These are phyloP conservation scores for Hericium erinaceus DNA, from an alignment of 768 basidiomycete species.

Conservation along the genomic window DNA sequence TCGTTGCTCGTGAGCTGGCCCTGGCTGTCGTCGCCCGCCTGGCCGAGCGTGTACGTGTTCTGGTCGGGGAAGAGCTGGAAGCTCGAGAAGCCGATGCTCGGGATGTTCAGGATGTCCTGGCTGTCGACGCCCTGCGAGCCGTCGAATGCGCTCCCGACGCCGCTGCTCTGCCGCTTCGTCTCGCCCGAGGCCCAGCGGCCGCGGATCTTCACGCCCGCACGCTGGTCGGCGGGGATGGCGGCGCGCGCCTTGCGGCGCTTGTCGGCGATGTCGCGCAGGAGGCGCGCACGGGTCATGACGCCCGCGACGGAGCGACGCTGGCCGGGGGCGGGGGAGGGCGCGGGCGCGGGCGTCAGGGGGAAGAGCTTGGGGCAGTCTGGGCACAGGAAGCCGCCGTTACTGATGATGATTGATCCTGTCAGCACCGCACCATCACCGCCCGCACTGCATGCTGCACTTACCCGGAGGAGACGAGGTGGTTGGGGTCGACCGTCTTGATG, in stretches of 20 bases:
- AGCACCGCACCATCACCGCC: neutral
- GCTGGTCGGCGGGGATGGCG: neutral
- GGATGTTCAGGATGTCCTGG: slow-evolving; percentile 26
- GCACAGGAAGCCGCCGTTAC: slow-evolving; percentile 26
- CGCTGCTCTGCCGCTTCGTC: slow-evolving; percentile 1
- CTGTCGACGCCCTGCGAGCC: slow-evolving; percentile 29
- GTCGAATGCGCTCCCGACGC: slow-evolving; percentile 25
- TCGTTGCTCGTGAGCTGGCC: neutral
- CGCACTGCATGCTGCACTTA: neutral
- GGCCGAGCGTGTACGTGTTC: slow-evolving; percentile 17
- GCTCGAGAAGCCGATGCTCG: slow-evolving; percentile 26
- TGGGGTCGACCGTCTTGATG: slow-evolving; percentile 19
- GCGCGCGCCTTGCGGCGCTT: slow-evolving; percentile 7
- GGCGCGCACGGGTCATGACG: slow-evolving; percentile 11
- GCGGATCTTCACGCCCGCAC: slow-evolving; percentile 12
- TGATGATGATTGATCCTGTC: neutral
- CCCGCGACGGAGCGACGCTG: slow-evolving; percentile 6
- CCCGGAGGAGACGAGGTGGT: slow-evolving; percentile 30
- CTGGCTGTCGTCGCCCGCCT: neutral
- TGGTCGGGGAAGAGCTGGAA: slow-evolving; percentile 33
- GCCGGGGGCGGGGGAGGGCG: slow-evolving; percentile 14
- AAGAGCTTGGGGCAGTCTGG: slow-evolving; percentile 23
- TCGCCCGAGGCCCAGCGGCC: slow-evolving; percentile 17
- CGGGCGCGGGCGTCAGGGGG: slow-evolving; percentile 7
- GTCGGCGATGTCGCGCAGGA: slow-evolving; percentile 12